Evolutionary conservation across 805 yeast species (phyloP).

Genomic region (Wickerhamomyces canadensis): DNA sequence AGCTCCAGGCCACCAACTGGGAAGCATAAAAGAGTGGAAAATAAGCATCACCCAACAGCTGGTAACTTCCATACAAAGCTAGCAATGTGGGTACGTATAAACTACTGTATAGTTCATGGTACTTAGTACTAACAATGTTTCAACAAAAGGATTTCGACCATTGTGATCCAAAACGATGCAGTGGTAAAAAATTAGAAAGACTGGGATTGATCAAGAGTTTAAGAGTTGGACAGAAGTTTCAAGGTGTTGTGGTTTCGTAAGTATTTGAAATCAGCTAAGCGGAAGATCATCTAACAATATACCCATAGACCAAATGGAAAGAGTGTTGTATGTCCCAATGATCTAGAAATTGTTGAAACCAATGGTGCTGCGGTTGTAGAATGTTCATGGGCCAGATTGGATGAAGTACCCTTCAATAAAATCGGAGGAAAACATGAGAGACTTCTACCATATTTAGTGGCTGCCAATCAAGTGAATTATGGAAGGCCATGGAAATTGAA

Average conservation of each 20-base stretch:
- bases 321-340: slow-evolving; percentile 85
- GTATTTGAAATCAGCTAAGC: no score
- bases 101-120: no score
- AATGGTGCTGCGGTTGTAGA: slow-evolving; percentile 97
- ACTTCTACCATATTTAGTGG: slow-evolving; percentile 83
- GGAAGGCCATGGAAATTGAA: slow-evolving; percentile 94
- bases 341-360: slow-evolving; percentile 66
- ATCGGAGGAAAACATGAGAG: slow-evolving; percentile 91
- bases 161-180: slow-evolving; percentile 96
- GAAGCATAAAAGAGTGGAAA: slow-evolving; percentile 41
- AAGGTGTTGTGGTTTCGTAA: slow-evolving; percentile 76
- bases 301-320: slow-evolving; percentile 73
- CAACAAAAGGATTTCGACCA: slow-evolving; percentile 72
- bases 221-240: slow-evolving; percentile 89
- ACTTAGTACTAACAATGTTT: not conserved
- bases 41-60: slow-evolving; percentile 24
- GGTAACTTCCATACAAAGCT: slow-evolving; percentile 69
- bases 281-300: no score
- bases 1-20: slow-evolving; percentile 55
- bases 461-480: slow-evolving; percentile 95
- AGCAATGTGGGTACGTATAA: slow-evolving; percentile 86
- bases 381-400: slow-evolving; percentile 97
- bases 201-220: slow-evolving; percentile 75
- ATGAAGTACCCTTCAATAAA: slow-evolving; percentile 89
- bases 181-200: slow-evolving; percentile 90